A percentile compares a stretch with the other conserved stretches of the same genome.
These are phyloP conservation scores for Stagonosporopsis chrysanthemi DNA, from an alignment of 2,329 filamentous ascomycete species.

Conservation along the genomic window DNA sequence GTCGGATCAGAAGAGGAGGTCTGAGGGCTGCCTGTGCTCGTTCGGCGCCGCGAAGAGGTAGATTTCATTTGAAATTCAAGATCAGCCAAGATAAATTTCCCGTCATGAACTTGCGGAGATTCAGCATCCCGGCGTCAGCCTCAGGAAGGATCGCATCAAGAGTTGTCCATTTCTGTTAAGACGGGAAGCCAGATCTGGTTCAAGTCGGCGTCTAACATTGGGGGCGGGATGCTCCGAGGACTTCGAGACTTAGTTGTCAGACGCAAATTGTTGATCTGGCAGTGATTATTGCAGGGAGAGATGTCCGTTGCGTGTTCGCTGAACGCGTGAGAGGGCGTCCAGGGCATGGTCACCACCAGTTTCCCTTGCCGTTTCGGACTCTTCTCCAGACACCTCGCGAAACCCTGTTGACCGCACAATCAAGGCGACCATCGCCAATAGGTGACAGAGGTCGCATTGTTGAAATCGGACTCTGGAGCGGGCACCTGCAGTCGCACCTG, in stretches of 20 bases:
- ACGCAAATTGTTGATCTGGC: background rate
- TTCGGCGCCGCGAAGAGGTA: conserved; percentile 29
- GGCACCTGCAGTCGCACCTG: conserved; percentile 12
- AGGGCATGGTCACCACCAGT: conserved; percentile 11
- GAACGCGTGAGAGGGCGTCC: conserved; percentile 20
- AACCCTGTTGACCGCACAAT: conserved; percentile 11
- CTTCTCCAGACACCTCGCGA: conserved; percentile 1
- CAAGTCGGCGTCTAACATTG: conserved; percentile 8
- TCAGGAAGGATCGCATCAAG: conserved; percentile 4
- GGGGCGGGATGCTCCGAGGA: conserved; percentile 5
- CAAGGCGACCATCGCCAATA: conserved; percentile 17
- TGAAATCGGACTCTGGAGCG: conserved; percentile 2
- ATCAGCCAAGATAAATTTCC: conserved; percentile 19
- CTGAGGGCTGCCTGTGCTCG: conserved; percentile 20
- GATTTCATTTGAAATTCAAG: conserved; percentile 28
- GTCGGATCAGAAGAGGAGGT: conserved; percentile 10
- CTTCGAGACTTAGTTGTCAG: background rate
- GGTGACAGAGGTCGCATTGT: conserved; percentile 15
- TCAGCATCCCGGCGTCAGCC: conserved; percentile 1
- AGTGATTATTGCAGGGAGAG: background rate
- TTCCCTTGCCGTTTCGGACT: conserved; percentile 17
- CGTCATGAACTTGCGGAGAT: background rate
- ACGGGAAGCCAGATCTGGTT: conserved; percentile 4
- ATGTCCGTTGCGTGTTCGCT: background rate
- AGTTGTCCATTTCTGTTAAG: background rate